Percentiles rank a stretch among this genome's conserved stretches.
These are phyloP conservation scores for Chenopodium album DNA, from an alignment of 148 eudicot species.

Conservation along the genomic window DNA sequence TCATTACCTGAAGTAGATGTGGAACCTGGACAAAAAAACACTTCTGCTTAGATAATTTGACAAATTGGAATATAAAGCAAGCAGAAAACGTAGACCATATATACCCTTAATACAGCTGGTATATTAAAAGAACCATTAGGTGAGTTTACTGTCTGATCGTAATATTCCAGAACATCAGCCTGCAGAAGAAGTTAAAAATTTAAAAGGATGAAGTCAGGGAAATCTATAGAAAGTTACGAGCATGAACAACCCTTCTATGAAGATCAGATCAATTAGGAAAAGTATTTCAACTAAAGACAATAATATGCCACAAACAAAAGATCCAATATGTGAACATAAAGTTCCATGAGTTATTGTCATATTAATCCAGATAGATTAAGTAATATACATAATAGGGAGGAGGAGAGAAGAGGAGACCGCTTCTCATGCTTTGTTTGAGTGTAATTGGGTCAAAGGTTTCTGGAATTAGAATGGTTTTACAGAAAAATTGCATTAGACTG, in stretches of 20 bases:
- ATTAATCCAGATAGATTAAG: no score
- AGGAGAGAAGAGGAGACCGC: no score
- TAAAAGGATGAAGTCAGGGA: background rate
- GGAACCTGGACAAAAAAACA: slow-evolving; percentile 59
- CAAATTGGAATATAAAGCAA: slow-evolving; percentile 11
- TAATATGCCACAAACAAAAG: no score
- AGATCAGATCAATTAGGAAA: no score
- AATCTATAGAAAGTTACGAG: background rate
- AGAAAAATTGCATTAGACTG: no score
- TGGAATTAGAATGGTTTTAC: no score
- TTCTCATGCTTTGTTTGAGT: no score
- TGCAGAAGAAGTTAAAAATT: slow-evolving; percentile 33
- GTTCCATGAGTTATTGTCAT: no score
- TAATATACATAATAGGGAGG: no score
- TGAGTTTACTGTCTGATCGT: slow-evolving; percentile 85
- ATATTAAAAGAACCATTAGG: slow-evolving; percentile 90
- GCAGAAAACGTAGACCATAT: background rate
- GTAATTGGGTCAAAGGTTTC: no score
- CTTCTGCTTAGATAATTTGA: slow-evolving; percentile 6
- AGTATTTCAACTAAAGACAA: no score
- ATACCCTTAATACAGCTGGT: slow-evolving; percentile 96
- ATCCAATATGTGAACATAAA: no score
- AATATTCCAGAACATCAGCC: slow-evolving; percentile 98
- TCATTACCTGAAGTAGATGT: slow-evolving; percentile 86
- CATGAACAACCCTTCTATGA: background rate